Conservation (phyloP, 2,329 filamentous ascomycete genomes). For the Colletotrichum sublineola region DNA sequence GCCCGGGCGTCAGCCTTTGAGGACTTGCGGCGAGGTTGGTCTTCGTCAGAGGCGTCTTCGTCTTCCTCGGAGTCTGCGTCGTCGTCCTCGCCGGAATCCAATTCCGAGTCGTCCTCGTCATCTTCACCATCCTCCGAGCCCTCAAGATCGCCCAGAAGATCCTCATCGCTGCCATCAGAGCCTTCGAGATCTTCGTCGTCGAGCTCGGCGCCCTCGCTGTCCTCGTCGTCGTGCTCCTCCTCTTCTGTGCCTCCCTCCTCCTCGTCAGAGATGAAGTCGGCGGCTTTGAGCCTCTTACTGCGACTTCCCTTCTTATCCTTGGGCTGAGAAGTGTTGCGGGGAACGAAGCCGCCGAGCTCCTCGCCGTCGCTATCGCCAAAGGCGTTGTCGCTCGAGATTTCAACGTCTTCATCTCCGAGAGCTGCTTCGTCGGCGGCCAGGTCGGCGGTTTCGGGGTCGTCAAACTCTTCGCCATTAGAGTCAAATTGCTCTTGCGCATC, state of each 20-base stretch:
- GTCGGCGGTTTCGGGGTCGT: constrained; percentile 69
- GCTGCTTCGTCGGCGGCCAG: constrained; percentile 63
- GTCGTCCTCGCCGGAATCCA: constrained; percentile 51
- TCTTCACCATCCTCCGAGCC: constrained; percentile 46
- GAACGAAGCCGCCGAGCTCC: constrained; percentile 79
- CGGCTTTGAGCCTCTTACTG: constrained; percentile 62
- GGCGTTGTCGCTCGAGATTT: constrained; percentile 76
- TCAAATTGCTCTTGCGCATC: constrained; percentile 52
- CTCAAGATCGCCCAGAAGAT: constrained; percentile 45
- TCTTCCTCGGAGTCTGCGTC: constrained; percentile 53
- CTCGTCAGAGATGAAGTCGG: constrained; percentile 68
- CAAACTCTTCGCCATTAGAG: constrained; percentile 62
- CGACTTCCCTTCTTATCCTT: constrained; percentile 48
- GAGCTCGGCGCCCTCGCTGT: constrained; percentile 50
- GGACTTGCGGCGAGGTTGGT: constrained; percentile 28
- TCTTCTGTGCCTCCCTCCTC: constrained; percentile 55
- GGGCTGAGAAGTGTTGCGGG: constrained; percentile 70
- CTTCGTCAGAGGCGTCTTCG: constrained; percentile 47
- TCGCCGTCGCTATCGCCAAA: constrained; percentile 89
- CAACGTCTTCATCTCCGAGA: constrained; percentile 65
- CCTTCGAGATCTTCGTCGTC: constrained; percentile 52
- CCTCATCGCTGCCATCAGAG: constrained; percentile 47
- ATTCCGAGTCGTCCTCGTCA: constrained; percentile 51
- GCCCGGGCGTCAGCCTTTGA: constrained; percentile 56
- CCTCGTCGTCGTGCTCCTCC: constrained; percentile 54